Base-by-base conservation (phyloP, 768 basidiomycete species). In the Phanerochaete sordida region DNA sequence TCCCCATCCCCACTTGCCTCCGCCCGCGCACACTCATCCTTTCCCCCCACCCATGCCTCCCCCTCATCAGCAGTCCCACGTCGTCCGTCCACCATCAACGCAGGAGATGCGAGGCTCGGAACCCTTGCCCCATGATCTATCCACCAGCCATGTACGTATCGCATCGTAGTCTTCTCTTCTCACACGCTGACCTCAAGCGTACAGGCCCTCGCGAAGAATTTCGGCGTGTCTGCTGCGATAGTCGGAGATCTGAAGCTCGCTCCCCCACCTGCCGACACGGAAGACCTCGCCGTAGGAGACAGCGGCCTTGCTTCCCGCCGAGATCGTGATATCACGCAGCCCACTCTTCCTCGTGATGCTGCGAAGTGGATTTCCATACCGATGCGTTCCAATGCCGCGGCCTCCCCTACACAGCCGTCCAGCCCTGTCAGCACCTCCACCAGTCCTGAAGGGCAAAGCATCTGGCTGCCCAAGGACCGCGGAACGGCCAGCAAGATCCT, bases 381-480 rank as follows among this genome's bases (percentile, higher is more conserved):
- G 35, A 64, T 69, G 55, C 76, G 80, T 7, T 81, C 84, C 60
- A 81, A 82, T 64, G 76, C 76, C 30, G 65, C 28, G 54, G 65
- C n/a, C 56, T 56, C 31, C 16, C 68, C 65, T 1, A 54, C 74
- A 11, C 21, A 26, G 68, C 63, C 65, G 19, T 49, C 60, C 15
- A 19, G 58, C 24, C 28, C 54, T 3, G 50, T 63, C 7, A 56
- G 55, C 2, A 35, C 62, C 26, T 48, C 62, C 33, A 26, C 70
- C 62, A 48, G 68, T 56, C 56, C 76, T 68, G 59, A 69, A 61
- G 62, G 78, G 35, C 74, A 88, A 37, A 74, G 80, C 3, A 73
- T 89, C 52, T 91, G 85, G 85, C 75, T 94, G 19, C 92, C 92
- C 24, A 88, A 87, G 69, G 88, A 93, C 70, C 85, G 88, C 54